Conservation (phyloP, 352 stramenopile genomes). For the Phytopythium sindhum region DNA sequence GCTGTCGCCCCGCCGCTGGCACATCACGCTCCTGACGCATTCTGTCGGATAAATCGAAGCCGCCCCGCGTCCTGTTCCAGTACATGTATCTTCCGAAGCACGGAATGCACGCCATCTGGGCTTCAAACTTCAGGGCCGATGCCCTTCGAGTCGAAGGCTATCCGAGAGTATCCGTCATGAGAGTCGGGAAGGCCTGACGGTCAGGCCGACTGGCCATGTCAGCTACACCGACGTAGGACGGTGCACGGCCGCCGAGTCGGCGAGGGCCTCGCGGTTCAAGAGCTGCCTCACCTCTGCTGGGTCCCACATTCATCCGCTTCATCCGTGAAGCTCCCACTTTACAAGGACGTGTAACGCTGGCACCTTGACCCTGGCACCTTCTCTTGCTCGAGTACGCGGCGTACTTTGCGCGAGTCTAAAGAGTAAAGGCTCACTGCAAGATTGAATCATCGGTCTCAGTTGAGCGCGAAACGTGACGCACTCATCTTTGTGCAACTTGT, state of each 20-base stretch:
- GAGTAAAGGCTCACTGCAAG: not conserved
- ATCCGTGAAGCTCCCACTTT: not conserved
- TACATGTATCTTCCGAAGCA: not conserved
- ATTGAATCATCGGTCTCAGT: not conserved
- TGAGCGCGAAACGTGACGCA: not conserved
- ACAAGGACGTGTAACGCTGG: not conserved
- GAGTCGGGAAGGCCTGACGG: too few species aligned
- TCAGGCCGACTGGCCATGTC: too few species aligned
- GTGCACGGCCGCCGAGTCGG: too few species aligned
- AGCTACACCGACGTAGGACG: too few species aligned
- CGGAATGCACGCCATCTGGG: not conserved
- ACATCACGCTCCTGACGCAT: too few species aligned
- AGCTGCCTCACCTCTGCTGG: not conserved
- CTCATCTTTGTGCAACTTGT: not conserved
- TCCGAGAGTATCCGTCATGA: too few species aligned
- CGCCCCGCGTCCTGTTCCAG: too few species aligned
- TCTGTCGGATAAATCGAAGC: too few species aligned
- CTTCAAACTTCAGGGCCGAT: too few species aligned
- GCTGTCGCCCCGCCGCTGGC: too few species aligned
- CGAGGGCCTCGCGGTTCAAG: not conserved
- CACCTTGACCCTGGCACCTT: not conserved
- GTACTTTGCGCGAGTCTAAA: too few species aligned
- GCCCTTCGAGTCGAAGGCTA: too few species aligned
- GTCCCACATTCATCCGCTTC: slow-evolving; percentile 3
- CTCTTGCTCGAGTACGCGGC: not conserved